These are phyloP conservation scores for Candida awuae DNA, from an alignment of 805 yeast genomes.

Conservation along the genomic window DNA sequence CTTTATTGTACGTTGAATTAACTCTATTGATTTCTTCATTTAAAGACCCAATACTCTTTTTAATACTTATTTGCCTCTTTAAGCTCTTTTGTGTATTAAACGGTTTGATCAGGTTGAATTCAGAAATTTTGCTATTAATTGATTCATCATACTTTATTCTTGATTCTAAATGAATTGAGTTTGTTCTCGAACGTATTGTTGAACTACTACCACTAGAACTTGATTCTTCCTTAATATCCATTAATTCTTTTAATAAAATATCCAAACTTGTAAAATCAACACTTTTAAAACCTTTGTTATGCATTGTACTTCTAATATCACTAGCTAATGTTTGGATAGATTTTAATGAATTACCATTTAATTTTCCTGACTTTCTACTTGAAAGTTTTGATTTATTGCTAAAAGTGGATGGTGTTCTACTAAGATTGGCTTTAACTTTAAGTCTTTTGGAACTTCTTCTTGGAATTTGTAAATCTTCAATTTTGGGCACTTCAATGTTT, in stretches of 20 bases:
- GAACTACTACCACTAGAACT: no score
- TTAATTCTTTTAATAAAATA: slow-evolving; percentile 3
- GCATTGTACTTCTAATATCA: background rate
- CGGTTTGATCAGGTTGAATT: background rate
- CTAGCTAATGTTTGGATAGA: slow-evolving; percentile 3
- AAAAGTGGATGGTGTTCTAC: background rate
- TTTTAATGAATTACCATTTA: slow-evolving; percentile 1
- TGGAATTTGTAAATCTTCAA: slow-evolving; percentile 8
- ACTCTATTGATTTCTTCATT: background rate
- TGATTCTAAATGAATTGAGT: background rate
- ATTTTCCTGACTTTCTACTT: background rate
- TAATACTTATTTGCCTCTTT: background rate
- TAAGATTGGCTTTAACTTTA: background rate
- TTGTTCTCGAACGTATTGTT: no score
- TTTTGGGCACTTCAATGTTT: background rate
- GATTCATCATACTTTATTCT: no score
- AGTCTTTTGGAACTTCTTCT: slow-evolving; percentile 13
- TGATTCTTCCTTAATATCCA: background rate
- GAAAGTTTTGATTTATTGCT: background rate
- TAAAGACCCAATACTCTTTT: slow-evolving; percentile 1
- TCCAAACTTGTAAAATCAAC: slow-evolving; percentile 8
- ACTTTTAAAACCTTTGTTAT: slow-evolving; percentile 2
- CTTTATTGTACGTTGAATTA: background rate
- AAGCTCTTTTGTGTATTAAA: background rate
- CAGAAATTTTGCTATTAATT: background rate